Evolutionary conservation across 163 green algal genomes (phyloP), one percentile per base, ranked within the genome.

Genomic region (Volvox carteri): DNA sequence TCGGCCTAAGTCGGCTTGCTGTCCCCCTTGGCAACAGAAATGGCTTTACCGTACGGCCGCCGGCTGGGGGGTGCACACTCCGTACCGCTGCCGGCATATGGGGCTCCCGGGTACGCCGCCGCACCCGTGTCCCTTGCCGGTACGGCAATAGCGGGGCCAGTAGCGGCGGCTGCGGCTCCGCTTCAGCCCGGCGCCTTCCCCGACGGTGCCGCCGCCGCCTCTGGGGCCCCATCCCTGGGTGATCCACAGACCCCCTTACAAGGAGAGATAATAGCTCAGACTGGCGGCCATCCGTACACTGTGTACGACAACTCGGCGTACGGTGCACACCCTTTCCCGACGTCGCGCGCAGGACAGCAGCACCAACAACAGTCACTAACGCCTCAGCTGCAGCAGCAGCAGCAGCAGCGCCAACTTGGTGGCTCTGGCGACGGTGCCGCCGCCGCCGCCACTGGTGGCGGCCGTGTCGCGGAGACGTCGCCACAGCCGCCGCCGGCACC

Each of bases 41-140:
- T 72, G 60, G 60, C 23, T 28, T 11, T 28, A 72, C 60, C 30
- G 48, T 84, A 84, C 75, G 75, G 50, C 23, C 44, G 79, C 62
- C 35, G 79, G 23, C 62, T 75, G 25, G 5, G 9, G 11, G 30
- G 60, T 60, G 14, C 23, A 14, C 44, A 52, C 8, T 75, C 79
- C 8, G 5, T 46, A 28, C 58, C 79, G 41, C 25, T 81, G 44
- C 46, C 73, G 44, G 42, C 39, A 1, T 78, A 78, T 39, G 41
- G 37, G 37, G 39, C 14, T 30, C 23, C 70, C 6, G 41, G 70
- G 37, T 78, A 39, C 18, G 67, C 39, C 33, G 46, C 67, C 70
- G 70, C 39, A 21, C 18, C 16, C 70, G 12, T 9, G 8, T 56
- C 37, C 37, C 14, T 28, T 1, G 67, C 39, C 39, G 70, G 70